These are phyloP conservation scores for Syzygium aqueum DNA, from an alignment of 345 rosid species.

Conservation along the genomic window DNA sequence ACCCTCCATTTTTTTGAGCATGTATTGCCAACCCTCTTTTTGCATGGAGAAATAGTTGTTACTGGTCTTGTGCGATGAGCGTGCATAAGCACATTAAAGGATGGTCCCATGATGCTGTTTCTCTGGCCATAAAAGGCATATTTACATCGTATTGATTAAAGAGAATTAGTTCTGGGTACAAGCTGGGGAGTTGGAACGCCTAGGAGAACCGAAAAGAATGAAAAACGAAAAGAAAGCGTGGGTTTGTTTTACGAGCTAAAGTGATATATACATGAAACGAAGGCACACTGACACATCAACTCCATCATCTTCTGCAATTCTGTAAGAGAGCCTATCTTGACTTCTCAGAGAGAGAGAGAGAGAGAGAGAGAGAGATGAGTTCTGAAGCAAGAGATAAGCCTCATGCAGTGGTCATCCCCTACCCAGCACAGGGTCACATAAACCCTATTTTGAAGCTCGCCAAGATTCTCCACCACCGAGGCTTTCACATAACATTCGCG, in stretches of 20 bases:
- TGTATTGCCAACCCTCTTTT: neutral
- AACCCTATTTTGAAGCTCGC: slow-evolving; percentile 3
- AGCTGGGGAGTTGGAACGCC: neutral
- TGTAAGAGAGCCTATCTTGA: neutral
- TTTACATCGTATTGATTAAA: neutral
- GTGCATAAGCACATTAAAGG: neutral
- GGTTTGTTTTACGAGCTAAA: neutral
- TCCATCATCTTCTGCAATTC: neutral
- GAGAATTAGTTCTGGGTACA: neutral
- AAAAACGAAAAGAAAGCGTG: neutral
- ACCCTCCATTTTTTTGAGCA: neutral
- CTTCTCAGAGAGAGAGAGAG: neutral
- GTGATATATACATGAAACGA: neutral
- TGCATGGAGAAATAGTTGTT: neutral
- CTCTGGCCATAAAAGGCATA: neutral
- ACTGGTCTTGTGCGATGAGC: neutral
- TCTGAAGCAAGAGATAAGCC: neutral
- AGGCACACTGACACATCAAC: neutral
- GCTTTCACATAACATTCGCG: slow-evolving; percentile 2
- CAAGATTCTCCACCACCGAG: neutral
- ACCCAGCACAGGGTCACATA: slow-evolving; percentile 2
- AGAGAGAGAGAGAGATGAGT: neutral
- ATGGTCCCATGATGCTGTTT: neutral
- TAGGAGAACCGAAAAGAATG: neutral
- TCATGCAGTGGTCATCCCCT: neutral